phyloP scores from a whole-genome alignment of 306 rosid genomes.

The Pyrus communis region DNA sequence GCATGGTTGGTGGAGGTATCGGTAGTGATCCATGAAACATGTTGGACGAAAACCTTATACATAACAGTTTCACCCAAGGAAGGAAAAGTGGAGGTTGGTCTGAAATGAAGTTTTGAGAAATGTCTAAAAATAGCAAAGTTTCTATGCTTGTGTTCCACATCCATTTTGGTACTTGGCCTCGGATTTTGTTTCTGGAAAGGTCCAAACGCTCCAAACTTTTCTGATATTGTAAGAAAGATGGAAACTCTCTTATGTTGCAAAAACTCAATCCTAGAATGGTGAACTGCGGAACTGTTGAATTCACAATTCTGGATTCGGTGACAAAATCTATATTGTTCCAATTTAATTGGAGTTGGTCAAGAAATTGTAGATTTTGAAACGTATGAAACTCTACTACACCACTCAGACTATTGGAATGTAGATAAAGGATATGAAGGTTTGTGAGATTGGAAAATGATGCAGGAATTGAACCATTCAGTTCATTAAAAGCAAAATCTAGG shows the following conservation, averaged over 20 bases:
- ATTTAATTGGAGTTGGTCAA: not conserved
- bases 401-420: not conserved
- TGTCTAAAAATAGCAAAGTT: not conserved
- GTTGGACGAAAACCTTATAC: not conserved
- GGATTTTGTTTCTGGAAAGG: accelerated
- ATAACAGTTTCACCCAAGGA: not conserved
- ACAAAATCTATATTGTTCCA: not conserved
- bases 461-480: not conserved
- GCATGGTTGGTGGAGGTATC: not conserved
- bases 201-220: not conserved
- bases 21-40: not conserved
- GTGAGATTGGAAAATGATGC: not conserved
- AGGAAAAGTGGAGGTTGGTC: not conserved
- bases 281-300: not conserved
- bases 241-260: not conserved
- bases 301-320: not conserved
- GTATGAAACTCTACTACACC: not conserved
- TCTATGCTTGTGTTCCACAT: not conserved
- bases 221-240: not conserved
- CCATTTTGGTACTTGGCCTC: not conserved
- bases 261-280: accelerated
- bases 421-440: not conserved
- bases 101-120: not conserved
- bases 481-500: accelerated
- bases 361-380: not conserved